Percentiles rank a stretch among this genome's conserved stretches.
These are phyloP conservation scores for Lyophyllum atratum DNA, from an alignment of 768 basidiomycete species.

Conservation along the genomic window DNA sequence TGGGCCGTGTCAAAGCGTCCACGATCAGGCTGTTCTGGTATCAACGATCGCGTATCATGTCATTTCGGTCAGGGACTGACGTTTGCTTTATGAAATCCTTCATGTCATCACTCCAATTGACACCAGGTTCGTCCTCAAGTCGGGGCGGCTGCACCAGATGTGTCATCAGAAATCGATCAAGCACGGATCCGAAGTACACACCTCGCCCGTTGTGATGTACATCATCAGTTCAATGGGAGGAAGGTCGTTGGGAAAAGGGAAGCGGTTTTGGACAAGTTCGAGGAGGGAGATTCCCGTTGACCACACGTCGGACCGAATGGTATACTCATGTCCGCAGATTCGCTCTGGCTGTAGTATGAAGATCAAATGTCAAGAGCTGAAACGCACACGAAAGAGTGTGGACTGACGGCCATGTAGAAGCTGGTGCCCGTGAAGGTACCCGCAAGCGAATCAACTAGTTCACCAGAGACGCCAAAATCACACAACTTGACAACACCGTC, in stretches of 20 bases:
- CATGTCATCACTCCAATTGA: constrained; percentile 80
- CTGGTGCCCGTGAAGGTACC: constrained; percentile 98
- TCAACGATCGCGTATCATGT: not conserved
- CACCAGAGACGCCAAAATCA: constrained; percentile 98
- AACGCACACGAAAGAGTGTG: not conserved
- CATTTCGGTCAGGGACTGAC: constrained; percentile 45
- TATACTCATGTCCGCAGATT: constrained; percentile 89
- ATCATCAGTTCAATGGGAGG: constrained; percentile 94
- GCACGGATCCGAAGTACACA: constrained; percentile 29
- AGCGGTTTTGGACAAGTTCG: constrained; percentile 91
- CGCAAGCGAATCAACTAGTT: constrained; percentile 87
- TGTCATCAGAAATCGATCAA: constrained; percentile 18
- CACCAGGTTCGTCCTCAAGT: constrained; percentile 71
- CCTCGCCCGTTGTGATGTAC: constrained; percentile 82
- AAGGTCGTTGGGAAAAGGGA: constrained; percentile 92
- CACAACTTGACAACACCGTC: constrained; percentile 90
- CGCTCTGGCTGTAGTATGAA: constrained; percentile 74
- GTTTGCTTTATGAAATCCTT: constrained; percentile 88
- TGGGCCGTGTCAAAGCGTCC: constrained; percentile 68
- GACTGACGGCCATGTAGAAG: constrained; percentile 96
- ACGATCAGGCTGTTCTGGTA: constrained; percentile 42
- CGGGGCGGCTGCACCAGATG: constrained; percentile 63
- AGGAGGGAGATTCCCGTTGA: constrained; percentile 93
- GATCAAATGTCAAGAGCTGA: constrained; percentile 13
- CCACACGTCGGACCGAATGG: constrained; percentile 97